phyloP scores from a whole-genome alignment of 768 basidiomycete genomes.

The Heimioporus sp. region DNA sequence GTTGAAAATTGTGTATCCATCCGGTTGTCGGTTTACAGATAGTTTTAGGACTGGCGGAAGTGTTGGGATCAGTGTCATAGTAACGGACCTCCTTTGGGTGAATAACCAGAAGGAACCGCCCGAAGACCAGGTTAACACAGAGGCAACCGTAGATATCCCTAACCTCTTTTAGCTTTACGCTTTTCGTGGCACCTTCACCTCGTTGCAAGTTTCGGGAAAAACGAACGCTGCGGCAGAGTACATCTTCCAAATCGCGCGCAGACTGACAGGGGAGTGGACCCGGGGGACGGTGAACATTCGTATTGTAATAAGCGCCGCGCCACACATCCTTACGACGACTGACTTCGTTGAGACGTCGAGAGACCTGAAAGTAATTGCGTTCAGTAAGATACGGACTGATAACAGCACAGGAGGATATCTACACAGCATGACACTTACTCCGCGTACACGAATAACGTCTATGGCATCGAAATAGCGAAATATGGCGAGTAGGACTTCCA shows the following conservation, averaged over 20 bases:
- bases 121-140: background rate
- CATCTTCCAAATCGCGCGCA: background rate
- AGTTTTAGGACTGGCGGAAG: background rate
- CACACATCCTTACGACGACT: background rate
- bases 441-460: too few relatives aligned
- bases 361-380: background rate
- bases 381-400: too few relatives aligned
- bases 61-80: background rate
- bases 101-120: background rate
- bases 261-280: background rate
- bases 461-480: too few relatives aligned
- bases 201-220: background rate
- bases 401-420: too few relatives aligned
- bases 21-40: background rate
- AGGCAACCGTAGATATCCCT: background rate
- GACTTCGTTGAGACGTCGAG: background rate
- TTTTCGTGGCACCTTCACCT: too few relatives aligned
- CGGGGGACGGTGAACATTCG: background rate
- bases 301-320: background rate
- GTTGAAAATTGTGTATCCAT: conserved; percentile 2
- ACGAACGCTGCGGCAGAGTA: background rate
- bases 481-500: too few relatives aligned
- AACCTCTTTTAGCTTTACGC: too few relatives aligned
- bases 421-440: too few relatives aligned
- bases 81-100: background rate